Percentiles rank a stretch among this genome's conserved stretches.
These are phyloP conservation scores for Anacardium occidentale DNA, from an alignment of 345 rosid species.

Conservation along the genomic window DNA sequence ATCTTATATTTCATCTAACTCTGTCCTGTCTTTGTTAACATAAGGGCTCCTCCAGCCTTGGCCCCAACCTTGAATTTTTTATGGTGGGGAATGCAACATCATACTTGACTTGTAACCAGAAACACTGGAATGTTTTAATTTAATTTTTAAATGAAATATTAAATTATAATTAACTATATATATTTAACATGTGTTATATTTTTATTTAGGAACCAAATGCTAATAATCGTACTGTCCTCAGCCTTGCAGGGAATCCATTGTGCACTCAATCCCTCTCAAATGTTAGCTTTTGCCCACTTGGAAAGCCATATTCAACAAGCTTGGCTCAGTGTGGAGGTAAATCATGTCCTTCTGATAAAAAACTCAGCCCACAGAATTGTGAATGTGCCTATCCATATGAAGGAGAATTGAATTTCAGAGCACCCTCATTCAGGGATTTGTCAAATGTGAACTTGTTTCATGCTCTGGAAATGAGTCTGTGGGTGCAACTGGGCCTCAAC, in stretches of 20 bases:
- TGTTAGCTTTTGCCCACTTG: constrained; percentile 58
- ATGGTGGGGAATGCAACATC: no score
- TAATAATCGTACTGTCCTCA: constrained; percentile 28
- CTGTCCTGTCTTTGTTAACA: no score
- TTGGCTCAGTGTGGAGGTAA: constrained; percentile 67
- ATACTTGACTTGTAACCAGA: no score
- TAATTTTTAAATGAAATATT: no score
- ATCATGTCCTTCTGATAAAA: constrained; percentile 54
- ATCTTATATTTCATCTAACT: background rate
- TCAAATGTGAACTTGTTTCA: constrained; percentile 61
- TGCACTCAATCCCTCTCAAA: constrained; percentile 59
- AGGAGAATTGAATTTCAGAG: constrained; percentile 83
- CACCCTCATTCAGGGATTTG: constrained; percentile 68
- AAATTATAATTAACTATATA: no score
- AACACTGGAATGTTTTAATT: no score
- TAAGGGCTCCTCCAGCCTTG: no score
- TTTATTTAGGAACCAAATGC: no score
- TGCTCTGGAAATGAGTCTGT: constrained; percentile 75
- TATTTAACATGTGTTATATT: no score
- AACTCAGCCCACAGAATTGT: constrained; percentile 90
- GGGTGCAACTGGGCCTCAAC: constrained; percentile 66
- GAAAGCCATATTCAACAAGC: constrained; percentile 72
- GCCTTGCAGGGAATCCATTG: constrained; percentile 87
- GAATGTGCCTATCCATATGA: constrained; percentile 84
- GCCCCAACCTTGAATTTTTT: no score